Evolutionary conservation across 768 basidiomycete species (phyloP).

Genomic region (Tulasnella sp.): DNA sequence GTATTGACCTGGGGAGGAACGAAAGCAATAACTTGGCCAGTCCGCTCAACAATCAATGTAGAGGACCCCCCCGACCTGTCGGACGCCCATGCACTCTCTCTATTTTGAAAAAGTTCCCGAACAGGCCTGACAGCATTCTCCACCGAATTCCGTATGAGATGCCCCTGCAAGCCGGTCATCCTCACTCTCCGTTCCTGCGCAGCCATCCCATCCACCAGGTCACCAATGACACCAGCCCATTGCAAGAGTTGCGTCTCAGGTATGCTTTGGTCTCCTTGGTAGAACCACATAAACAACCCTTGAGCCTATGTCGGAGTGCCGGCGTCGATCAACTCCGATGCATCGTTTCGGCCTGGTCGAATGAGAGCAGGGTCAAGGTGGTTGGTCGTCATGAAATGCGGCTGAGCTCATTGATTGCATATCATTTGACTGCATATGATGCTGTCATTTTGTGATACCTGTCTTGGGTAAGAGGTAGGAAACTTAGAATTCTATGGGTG

Average conservation of each 20-base stretch:
- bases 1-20: no score
- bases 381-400: slow-evolving; percentile 99
- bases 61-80: no score
- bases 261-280: slow-evolving; percentile 34
- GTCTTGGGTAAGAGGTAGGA: no score
- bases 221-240: slow-evolving; percentile 32
- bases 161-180: slow-evolving; percentile 93
- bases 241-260: slow-evolving; percentile 24
- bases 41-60: no score
- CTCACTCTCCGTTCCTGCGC: slow-evolving; percentile 50
- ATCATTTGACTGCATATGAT: no score
- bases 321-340: slow-evolving; percentile 74
- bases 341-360: slow-evolving; percentile 88
- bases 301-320: slow-evolving; percentile 71
- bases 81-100: no score
- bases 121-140: slow-evolving; percentile 43
- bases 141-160: slow-evolving; percentile 71
- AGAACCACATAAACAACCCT: slow-evolving; percentile 74
- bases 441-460: no score
- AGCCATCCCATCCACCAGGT: slow-evolving; percentile 43
- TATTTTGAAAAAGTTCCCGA: slow-evolving; percentile 34
- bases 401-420: slow-evolving; percentile 93
- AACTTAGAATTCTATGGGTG: no score
- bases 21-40: no score
- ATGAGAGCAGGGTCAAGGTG: slow-evolving; percentile 92